Evolutionary conservation across 2,329 filamentous ascomycete genomes (phyloP).

Genomic region (Aspergillus caelatus): DNA sequence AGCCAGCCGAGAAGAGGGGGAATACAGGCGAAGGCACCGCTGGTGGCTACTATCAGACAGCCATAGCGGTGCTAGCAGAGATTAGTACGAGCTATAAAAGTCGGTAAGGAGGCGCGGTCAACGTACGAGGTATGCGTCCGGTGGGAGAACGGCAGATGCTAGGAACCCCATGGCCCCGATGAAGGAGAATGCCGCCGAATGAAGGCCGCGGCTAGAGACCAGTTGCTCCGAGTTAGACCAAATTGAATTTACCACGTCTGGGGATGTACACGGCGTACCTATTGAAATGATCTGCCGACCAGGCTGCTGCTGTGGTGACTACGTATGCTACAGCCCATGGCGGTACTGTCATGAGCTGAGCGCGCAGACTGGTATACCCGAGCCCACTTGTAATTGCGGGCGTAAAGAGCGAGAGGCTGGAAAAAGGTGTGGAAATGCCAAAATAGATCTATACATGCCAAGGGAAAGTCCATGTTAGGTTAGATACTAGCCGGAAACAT

Average conservation of each 20-base stretch:
- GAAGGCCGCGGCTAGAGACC: constrained; percentile 48
- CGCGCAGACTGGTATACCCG: constrained; percentile 58
- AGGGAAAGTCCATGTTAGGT: constrained; percentile 6
- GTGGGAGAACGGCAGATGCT: constrained; percentile 64
- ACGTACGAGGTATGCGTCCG: constrained; percentile 57
- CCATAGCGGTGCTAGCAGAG: constrained; percentile 60
- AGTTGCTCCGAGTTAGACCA: constrained; percentile 19
- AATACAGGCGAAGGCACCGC: constrained; percentile 69
- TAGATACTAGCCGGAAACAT: neutral
- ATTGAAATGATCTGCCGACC: constrained; percentile 61
- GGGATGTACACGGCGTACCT: constrained; percentile 23
- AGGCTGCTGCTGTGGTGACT: constrained; percentile 55
- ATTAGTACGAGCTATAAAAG: neutral
- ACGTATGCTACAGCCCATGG: constrained; percentile 65
- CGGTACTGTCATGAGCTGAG: constrained; percentile 69
- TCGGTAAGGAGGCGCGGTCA: neutral
- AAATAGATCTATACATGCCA: constrained; percentile 48
- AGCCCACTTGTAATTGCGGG: constrained; percentile 66
- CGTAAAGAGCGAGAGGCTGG: constrained; percentile 62
- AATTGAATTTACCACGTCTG: neutral
- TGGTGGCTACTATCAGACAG: constrained; percentile 68
- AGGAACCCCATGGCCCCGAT: constrained; percentile 62
- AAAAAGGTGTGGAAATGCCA: constrained; percentile 58
- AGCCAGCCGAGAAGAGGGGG: constrained; percentile 73
- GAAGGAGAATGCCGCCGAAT: constrained; percentile 53